phyloP scores from a whole-genome alignment of 2,329 filamentous ascomycete species.

The Pyrenophora seminiperda region DNA sequence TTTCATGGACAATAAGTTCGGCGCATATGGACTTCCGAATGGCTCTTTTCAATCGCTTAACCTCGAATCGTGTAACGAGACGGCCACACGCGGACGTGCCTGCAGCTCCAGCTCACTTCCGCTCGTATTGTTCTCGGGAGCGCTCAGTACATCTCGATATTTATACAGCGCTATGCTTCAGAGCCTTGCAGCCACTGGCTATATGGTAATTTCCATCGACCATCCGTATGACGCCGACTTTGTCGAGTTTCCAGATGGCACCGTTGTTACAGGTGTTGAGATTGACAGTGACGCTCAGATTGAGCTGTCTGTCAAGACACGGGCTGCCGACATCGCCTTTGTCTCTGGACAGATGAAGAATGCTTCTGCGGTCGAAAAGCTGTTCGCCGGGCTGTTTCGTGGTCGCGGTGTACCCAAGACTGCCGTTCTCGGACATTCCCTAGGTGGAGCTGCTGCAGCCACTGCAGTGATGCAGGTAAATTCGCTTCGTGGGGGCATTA shows the following conservation, averaged over 20 bases:
- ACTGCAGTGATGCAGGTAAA: conserved; percentile 18
- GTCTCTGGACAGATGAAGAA: conserved; percentile 27
- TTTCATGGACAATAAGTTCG: conserved; percentile 30
- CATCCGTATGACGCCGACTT: conserved; percentile 56
- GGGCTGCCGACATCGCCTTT: conserved; percentile 31
- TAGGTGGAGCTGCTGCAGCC: conserved; percentile 44
- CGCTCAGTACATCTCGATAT: conserved; percentile 52
- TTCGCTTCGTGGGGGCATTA: conserved; percentile 36
- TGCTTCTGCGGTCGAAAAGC: conserved; percentile 8
- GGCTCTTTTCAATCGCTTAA: conserved; percentile 27
- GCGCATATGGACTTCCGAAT: conserved; percentile 34
- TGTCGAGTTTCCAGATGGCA: conserved; percentile 57
- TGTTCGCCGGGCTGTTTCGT: not conserved
- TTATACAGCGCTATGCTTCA: conserved; percentile 53
- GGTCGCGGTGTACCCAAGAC: not conserved
- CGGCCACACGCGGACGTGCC: not conserved
- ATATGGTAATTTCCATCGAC: conserved; percentile 56
- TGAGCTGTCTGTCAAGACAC: conserved; percentile 26
- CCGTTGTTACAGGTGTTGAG: conserved; percentile 31
- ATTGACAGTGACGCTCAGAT: conserved; percentile 32
- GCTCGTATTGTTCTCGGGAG: conserved; percentile 54
- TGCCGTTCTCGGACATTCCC: conserved; percentile 44
- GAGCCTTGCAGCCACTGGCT: conserved; percentile 56
- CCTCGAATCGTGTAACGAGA: conserved; percentile 22
- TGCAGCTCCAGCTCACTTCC: conserved; percentile 12